Conservation (phyloP, 192 early-diverging fungal species). For the Thamnidium elegans region DNA sequence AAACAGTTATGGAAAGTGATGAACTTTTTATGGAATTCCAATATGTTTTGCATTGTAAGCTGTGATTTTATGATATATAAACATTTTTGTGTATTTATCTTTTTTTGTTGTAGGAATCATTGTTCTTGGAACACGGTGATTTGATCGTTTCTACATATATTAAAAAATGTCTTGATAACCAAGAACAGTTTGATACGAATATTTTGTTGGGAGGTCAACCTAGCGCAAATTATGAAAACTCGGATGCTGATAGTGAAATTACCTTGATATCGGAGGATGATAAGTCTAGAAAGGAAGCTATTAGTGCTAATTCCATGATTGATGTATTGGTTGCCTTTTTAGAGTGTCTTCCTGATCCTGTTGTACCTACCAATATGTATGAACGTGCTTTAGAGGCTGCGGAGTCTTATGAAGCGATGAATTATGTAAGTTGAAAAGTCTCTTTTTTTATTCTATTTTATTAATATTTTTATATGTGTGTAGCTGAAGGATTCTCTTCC, state of each 20-base stretch:
- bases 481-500: slow-evolving; percentile 63
- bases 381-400: slow-evolving; percentile 60
- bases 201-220: slow-evolving; percentile 31
- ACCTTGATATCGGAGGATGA: neutral
- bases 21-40: slow-evolving; percentile 65
- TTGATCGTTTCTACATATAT: slow-evolving; percentile 59
- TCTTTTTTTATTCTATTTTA: slow-evolving; percentile 14
- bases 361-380: slow-evolving; percentile 67
- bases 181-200: slow-evolving; percentile 59
- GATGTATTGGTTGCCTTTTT: slow-evolving; percentile 70
- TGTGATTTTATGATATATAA: too few relatives aligned
- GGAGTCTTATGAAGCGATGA: slow-evolving; percentile 37
- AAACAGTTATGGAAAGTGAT: slow-evolving; percentile 58
- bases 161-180: slow-evolving; percentile 78
- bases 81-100: slow-evolving; percentile 23
- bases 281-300: slow-evolving; percentile 29
- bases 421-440: slow-evolving; percentile 20
- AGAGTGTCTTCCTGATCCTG: slow-evolving; percentile 67
- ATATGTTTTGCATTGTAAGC: slow-evolving; percentile 63
- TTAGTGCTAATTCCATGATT: slow-evolving; percentile 71
- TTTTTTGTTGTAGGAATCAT: slow-evolving; percentile 44
- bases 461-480: slow-evolving; percentile 7
- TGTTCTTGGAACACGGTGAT: slow-evolving; percentile 68
- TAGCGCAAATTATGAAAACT: neutral
- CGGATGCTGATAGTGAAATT: neutral